Percentiles rank a stretch among this genome's conserved stretches.
These are phyloP conservation scores for Microcos paniculata DNA, from an alignment of 345 rosid species.

Conservation along the genomic window DNA sequence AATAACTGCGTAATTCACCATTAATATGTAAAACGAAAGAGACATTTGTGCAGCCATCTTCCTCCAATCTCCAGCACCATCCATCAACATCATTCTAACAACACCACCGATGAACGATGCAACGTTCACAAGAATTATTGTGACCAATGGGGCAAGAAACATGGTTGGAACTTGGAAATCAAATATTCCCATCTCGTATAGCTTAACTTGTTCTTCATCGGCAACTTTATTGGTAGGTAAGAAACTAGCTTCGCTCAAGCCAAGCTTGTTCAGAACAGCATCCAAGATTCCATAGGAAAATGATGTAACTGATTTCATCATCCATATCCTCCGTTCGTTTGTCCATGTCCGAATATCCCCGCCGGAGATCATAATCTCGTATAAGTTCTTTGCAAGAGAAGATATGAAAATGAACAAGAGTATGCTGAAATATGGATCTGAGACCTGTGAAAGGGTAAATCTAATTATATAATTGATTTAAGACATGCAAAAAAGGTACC, in stretches of 20 bases:
- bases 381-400: neutral
- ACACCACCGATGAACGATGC: slow-evolving; percentile 26
- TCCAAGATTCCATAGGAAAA: slow-evolving; percentile 29
- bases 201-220: slow-evolving; percentile 22
- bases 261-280: slow-evolving; percentile 23
- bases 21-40: slow-evolving; percentile 33
- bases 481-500: too few species aligned
- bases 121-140: slow-evolving; percentile 29
- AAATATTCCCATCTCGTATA: slow-evolving; percentile 33
- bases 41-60: slow-evolving; percentile 22
- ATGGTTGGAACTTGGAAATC: slow-evolving; percentile 31
- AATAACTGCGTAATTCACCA: slow-evolving; percentile 28
- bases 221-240: slow-evolving; percentile 37
- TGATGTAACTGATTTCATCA: slow-evolving; percentile 35
- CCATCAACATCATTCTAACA: slow-evolving; percentile 17
- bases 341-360: slow-evolving; percentile 17
- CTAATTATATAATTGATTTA: neutral
- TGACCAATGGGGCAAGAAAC: slow-evolving; percentile 38
- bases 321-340: slow-evolving; percentile 39
- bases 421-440: slow-evolving; percentile 18
- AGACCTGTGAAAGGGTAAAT: slow-evolving; percentile 21
- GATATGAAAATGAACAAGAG: neutral
- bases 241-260: slow-evolving; percentile 36
- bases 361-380: slow-evolving; percentile 28
- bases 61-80: slow-evolving; percentile 17